A percentile compares a stretch with the other conserved stretches of the same genome.
Evolutionary conservation across 1,139 yeast genomes (phyloP).

Genomic region (Pichia cactophila): DNA sequence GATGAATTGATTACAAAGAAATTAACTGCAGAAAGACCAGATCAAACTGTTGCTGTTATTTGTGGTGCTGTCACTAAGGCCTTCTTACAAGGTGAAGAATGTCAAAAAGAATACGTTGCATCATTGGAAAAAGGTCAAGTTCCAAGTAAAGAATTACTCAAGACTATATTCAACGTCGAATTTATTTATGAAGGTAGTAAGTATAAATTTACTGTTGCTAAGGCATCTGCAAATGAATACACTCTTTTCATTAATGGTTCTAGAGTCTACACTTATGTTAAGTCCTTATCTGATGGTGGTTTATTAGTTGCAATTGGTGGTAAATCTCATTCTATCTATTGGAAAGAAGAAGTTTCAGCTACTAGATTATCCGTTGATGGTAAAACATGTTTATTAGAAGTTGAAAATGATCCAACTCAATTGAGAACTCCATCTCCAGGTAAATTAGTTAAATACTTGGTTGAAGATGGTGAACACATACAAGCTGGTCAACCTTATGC

Average conservation of each 20-base stretch:
- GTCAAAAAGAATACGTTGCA: constrained; percentile 57
- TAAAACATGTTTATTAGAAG: constrained; percentile 87
- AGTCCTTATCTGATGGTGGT: constrained; percentile 90
- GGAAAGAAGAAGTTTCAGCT: constrained; percentile 96
- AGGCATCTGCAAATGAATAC: constrained; percentile 77
- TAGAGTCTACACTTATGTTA: constrained; percentile 78
- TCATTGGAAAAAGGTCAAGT: constrained; percentile 94
- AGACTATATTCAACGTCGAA: constrained; percentile 85
- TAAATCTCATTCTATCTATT: constrained; percentile 87
- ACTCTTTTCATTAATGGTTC: constrained; percentile 91
- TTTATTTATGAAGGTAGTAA: constrained; percentile 91
- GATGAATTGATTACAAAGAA: constrained; percentile 91
- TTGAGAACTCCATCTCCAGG: constrained; percentile 98
- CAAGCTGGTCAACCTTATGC: constrained; percentile 91
- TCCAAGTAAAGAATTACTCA: constrained; percentile 69
- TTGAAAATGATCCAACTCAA: constrained; percentile 97
- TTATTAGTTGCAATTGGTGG: constrained; percentile 82
- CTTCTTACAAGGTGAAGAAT: constrained; percentile 68
- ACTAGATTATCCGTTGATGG: constrained; percentile 95
- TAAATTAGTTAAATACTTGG: constrained; percentile 85
- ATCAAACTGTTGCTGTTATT: constrained; percentile 77
- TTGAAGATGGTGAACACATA: constrained; percentile 93
- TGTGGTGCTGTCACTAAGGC: constrained; percentile 98
- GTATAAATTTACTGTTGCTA: constrained; percentile 92
- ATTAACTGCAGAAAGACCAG: constrained; percentile 95